Evolutionary conservation across 2,329 filamentous ascomycete species (phyloP).

Genomic region (Clonostachys chloroleuca): DNA sequence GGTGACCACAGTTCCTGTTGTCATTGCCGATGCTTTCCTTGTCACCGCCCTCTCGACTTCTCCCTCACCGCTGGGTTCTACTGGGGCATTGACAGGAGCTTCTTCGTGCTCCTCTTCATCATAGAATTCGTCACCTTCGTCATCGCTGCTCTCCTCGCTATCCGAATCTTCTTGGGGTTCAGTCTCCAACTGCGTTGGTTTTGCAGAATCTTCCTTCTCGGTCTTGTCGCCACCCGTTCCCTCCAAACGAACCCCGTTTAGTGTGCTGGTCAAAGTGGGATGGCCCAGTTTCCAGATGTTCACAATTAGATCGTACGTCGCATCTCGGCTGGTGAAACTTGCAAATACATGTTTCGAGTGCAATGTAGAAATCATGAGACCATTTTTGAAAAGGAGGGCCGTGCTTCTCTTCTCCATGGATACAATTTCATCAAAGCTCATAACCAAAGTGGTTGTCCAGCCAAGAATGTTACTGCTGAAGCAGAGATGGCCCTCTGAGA

Average conservation of each 20-base stretch:
- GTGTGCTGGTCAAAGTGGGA: conserved; percentile 82
- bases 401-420: conserved; percentile 97
- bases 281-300: conserved; percentile 98
- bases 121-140: conserved; percentile 71
- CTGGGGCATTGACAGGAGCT: conserved; percentile 53
- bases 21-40: conserved; percentile 66
- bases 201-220: conserved; percentile 63
- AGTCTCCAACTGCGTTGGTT: background rate
- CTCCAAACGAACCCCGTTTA: conserved; percentile 83
- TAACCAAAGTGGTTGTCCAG: conserved; percentile 95
- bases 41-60: conserved; percentile 58
- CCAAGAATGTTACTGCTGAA: conserved; percentile 99
- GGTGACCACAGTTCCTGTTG: conserved; percentile 32
- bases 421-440: conserved; percentile 97
- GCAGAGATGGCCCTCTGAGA: conserved; percentile 95
- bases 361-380: conserved; percentile 91
- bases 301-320: conserved; percentile 94
- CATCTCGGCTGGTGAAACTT: conserved; percentile 89
- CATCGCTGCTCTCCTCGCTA: conserved; percentile 47
- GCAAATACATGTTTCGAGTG: conserved; percentile 96
- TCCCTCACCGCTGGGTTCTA: conserved; percentile 37
- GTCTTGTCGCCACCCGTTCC: conserved; percentile 86
- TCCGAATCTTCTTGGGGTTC: conserved; percentile 14
- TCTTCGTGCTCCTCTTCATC: conserved; percentile 77
- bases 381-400: conserved; percentile 93